Conservation (phyloP, 164 flowering plant genomes). For the Tetracentron sinense region DNA sequence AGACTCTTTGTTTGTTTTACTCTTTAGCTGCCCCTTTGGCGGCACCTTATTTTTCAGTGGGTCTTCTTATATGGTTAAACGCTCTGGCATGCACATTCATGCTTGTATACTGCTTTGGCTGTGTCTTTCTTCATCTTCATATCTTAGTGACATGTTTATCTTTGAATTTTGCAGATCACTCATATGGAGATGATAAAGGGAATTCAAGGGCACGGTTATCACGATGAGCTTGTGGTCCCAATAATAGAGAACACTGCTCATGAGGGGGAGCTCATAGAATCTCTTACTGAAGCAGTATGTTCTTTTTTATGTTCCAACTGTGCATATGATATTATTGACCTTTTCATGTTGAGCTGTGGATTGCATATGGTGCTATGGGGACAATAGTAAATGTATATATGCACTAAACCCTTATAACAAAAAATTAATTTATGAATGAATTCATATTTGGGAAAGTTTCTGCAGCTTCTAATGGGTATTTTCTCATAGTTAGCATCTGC, state of each 20-base stretch:
- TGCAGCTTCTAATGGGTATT: no score
- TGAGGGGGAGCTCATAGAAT: conserved; percentile 89
- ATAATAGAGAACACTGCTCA: conserved; percentile 96
- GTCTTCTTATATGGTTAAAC: background rate
- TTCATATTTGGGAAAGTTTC: no score
- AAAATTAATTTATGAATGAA: no score
- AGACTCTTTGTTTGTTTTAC: background rate
- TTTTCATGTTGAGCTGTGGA: background rate
- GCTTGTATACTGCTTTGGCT: background rate
- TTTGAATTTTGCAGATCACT: conserved; percentile 53
- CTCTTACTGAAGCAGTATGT: conserved; percentile 63
- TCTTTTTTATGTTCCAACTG: background rate
- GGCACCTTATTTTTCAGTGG: no score
- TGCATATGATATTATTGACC: background rate
- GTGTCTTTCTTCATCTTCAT: background rate
- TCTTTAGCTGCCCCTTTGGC: no score
- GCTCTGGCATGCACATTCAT: background rate
- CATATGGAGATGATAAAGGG: conserved; percentile 99
- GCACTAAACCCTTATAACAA: no score
- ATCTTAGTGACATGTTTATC: background rate
- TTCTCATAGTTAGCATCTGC: no score
- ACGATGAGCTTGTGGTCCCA: conserved; percentile 93
- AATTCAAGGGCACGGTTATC: conserved; percentile 93
- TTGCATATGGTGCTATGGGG: background rate
- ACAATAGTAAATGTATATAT: background rate